Base-by-base conservation (phyloP, 2,329 filamentous ascomycete genomes). In the Atkinsonella hypoxylon region DNA sequence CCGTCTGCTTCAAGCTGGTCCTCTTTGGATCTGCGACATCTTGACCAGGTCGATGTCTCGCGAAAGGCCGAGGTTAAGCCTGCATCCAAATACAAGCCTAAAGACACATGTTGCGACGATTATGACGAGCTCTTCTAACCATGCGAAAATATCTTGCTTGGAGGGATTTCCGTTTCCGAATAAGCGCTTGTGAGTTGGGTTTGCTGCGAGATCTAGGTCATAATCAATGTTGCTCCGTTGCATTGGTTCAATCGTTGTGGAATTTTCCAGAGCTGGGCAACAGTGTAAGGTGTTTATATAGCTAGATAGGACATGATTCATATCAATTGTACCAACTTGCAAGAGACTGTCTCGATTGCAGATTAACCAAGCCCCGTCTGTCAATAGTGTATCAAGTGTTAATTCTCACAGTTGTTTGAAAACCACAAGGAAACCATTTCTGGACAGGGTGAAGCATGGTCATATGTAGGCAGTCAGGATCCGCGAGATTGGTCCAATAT, bases 81-180 rank as follows among this genome's bases (percentile, higher is more conserved):
- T 18, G 49, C 49, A 3, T 34, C 32, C 8, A 30, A 26, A 43
- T 51, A 26, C 38, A 51, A 22, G 22, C 46, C 52, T 12, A 32
- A 38, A 3, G 46, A 47, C 4, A 38, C 47, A 17, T 38, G 40
- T 10, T 9, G n/a, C 15, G 51, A 50, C n/a, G 51, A 51, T 6
- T 4, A 15, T 9, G 52, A 53, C 38, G 52, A 53, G 44, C 43
- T 53, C 13, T 13, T 51, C 42, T 51, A 9, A 36, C 9, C 15
- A 36, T 3, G 15, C 11, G 2, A 3, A 12, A 30, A 39, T 39
- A n/a, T 47, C 32, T 41, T 15, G 18, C n/a, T 26, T 26, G 26
- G 26, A 26, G 26, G 26, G 42, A 38, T 45, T 50, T 31, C 13
- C 44, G 36, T 40, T 31, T 39, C 31, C 12, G 22, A 45, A 12